phyloP scores from a whole-genome alignment of 1,139 yeast species.

The Blastobotrys capitulatus region DNA sequence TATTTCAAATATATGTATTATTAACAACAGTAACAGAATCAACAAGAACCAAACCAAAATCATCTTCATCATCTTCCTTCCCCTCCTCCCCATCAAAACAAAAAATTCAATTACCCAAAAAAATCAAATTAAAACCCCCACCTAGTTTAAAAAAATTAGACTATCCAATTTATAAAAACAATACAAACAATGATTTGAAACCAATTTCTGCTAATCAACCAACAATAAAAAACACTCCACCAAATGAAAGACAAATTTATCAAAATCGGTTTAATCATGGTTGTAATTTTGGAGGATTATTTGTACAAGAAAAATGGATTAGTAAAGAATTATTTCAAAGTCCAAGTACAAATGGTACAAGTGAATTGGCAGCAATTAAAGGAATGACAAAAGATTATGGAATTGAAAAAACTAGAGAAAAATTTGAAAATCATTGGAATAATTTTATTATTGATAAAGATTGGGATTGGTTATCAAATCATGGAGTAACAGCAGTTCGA shows the following conservation, averaged over 20 bases:
- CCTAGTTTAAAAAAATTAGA: no score
- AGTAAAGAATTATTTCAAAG: slow-evolving; percentile 40
- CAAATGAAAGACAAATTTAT: slow-evolving; percentile 50
- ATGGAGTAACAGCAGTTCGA: slow-evolving; percentile 70
- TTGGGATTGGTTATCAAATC: slow-evolving; percentile 67
- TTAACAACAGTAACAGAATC: no score
- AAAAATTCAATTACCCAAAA: no score
- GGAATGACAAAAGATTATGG: slow-evolving; percentile 47
- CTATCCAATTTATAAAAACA: no score
- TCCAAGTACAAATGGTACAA: slow-evolving; percentile 44
- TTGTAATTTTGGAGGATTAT: slow-evolving; percentile 80
- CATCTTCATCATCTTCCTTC: no score
- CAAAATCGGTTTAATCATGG: slow-evolving; percentile 72
- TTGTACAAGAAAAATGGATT: slow-evolving; percentile 66
- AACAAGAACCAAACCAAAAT: no score
- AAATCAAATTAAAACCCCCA: no score
- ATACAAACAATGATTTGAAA: no score
- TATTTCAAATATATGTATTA: no score
- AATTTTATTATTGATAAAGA: slow-evolving; percentile 61
- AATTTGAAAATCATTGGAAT: slow-evolving; percentile 66
- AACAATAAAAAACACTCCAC: no score
- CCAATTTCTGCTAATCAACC: no score
- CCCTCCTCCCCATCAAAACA: no score
- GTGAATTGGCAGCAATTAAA: slow-evolving; percentile 73
- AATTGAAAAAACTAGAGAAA: slow-evolving; percentile 46